Conservation (phyloP, 257 asterid genomes). For the Penstemon barbatus region DNA sequence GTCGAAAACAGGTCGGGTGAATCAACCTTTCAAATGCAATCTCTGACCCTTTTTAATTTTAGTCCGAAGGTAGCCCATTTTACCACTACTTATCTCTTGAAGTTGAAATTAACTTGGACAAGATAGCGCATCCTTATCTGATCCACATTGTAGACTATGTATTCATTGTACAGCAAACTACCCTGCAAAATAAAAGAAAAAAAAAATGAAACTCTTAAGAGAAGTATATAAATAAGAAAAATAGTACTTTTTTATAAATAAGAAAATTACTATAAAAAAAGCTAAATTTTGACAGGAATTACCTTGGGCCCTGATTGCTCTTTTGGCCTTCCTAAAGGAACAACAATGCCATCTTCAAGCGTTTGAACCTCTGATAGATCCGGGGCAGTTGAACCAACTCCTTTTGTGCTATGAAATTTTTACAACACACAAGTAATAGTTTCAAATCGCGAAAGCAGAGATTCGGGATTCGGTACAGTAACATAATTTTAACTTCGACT, state of each 20-base stretch:
- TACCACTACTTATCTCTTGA: slow-evolving; percentile 28
- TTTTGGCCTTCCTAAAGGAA: slow-evolving; percentile 78
- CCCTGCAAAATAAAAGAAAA: slow-evolving; percentile 50
- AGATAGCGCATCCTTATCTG: slow-evolving; percentile 87
- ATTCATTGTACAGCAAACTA: slow-evolving; percentile 71
- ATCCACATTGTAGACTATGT: slow-evolving; percentile 85
- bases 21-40: too few species aligned
- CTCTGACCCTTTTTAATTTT: too few species aligned
- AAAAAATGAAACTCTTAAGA: slow-evolving; percentile 12
- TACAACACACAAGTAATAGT: slow-evolving; percentile 10
- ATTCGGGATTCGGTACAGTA: not conserved
- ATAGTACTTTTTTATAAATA: not conserved
- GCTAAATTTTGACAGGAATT: not conserved
- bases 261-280: not conserved
- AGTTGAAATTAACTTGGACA: slow-evolving; percentile 80
- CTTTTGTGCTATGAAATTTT: slow-evolving; percentile 69
- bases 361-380: slow-evolving; percentile 54
- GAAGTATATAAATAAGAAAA: not conserved
- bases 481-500: not conserved
- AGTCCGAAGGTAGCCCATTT: too few species aligned
- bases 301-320: slow-evolving; percentile 55
- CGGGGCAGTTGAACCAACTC: slow-evolving; percentile 78
- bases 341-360: slow-evolving; percentile 73
- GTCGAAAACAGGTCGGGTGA: too few species aligned
- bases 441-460: not conserved